phyloP scores from a whole-genome alignment of 2,329 filamentous ascomycete species.

The Ramichloridium luteum region DNA sequence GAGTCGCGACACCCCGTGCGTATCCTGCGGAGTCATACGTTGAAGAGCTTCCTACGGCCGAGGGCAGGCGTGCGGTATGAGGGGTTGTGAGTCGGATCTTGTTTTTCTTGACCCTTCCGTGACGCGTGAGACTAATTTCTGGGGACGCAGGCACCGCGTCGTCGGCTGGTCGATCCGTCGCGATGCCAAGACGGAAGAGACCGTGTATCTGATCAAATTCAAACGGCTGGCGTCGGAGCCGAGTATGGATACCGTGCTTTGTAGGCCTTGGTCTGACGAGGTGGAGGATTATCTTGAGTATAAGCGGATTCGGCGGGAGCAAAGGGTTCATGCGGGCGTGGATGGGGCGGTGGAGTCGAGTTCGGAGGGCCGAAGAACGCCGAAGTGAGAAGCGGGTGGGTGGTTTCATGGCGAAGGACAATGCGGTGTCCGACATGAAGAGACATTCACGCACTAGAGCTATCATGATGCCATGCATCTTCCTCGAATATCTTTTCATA shows the following conservation, averaged over 20 bases:
- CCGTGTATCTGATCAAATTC: conserved; percentile 30
- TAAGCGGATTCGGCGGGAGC: conserved; percentile 27
- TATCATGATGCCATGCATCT: too few relatives aligned
- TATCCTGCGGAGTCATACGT: conserved; percentile 33
- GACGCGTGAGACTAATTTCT: background rate
- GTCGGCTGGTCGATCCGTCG: conserved; percentile 31
- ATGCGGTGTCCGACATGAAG: too few relatives aligned
- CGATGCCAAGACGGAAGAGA: conserved; percentile 14
- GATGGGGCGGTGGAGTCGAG: conserved; percentile 3
- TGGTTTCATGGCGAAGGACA: too few relatives aligned
- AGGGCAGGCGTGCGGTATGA: conserved; percentile 38
- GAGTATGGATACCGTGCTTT: conserved; percentile 26
- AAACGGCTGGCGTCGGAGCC: conserved; percentile 21
- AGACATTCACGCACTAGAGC: too few relatives aligned
- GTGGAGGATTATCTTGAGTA: conserved; percentile 38
- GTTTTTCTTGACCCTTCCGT: background rate
- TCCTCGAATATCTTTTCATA: too few relatives aligned
- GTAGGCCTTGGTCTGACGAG: conserved; percentile 31
- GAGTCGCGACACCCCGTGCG: conserved; percentile 31
- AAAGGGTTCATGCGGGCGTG: too few relatives aligned
- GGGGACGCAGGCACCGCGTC: conserved; percentile 23
- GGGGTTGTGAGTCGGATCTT: conserved; percentile 29
- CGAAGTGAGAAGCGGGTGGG: too few relatives aligned
- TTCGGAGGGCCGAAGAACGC: too few relatives aligned
- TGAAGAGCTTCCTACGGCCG: conserved; percentile 34